Evolutionary conservation across 805 yeast genomes (phyloP).

Genomic region (Isabelozyma pseudorhagii): DNA sequence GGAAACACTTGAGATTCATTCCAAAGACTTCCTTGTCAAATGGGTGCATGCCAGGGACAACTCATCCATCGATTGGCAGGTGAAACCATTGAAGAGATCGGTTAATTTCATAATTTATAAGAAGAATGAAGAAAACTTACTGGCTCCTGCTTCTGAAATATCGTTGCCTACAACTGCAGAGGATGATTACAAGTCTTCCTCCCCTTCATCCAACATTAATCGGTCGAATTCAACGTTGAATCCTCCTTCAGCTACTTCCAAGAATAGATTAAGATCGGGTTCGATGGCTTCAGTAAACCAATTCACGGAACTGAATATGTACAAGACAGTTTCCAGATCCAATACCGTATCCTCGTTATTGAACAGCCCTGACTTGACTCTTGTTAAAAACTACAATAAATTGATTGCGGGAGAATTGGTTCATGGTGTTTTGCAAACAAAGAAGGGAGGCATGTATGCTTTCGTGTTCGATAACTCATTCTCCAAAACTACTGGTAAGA

Average conservation of each 20-base stretch:
- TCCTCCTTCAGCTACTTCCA: background rate
- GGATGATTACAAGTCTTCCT: conserved; percentile 1
- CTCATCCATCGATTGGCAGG: conserved; percentile 69
- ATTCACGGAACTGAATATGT: conserved; percentile 27
- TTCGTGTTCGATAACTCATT: conserved; percentile 91
- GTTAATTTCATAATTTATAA: conserved; percentile 39
- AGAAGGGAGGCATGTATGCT: conserved; percentile 71
- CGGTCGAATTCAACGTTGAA: background rate
- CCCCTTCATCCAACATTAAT: conserved; percentile 2
- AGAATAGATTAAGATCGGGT: conserved; percentile 15
- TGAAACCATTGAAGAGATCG: conserved; percentile 62
- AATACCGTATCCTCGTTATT: conserved; percentile 36
- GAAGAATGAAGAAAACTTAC: conserved; percentile 11
- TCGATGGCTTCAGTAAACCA: conserved; percentile 33
- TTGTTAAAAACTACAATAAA: conserved; percentile 58
- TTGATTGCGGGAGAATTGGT: conserved; percentile 54
- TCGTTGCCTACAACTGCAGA: conserved; percentile 1
- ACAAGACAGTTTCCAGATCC: conserved; percentile 33
- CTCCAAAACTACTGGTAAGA: conserved; percentile 80
- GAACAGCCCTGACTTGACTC: conserved; percentile 39
- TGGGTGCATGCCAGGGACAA: conserved; percentile 82
- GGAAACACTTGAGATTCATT: conserved; percentile 90
- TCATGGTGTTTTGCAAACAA: conserved; percentile 59
- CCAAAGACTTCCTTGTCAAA: conserved; percentile 83
- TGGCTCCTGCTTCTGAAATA: conserved; percentile 11